phyloP scores from a whole-genome alignment of 2,329 filamentous ascomycete species.

The Fusarium torulosum region DNA sequence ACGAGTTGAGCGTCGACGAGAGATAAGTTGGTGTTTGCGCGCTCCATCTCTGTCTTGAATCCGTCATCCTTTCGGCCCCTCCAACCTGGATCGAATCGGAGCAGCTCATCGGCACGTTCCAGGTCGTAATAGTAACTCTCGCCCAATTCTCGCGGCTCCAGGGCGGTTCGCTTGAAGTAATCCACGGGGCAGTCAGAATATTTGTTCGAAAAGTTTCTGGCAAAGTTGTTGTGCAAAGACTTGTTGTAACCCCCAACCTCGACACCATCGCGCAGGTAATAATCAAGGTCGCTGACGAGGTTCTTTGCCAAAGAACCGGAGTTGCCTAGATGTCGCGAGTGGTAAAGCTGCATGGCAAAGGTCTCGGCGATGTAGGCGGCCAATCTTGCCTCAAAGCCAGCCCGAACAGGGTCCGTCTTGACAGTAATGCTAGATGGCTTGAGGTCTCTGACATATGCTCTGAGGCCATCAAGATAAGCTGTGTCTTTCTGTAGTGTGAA shows the following conservation, averaged over 20 bases:
- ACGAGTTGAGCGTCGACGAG: constrained; percentile 92
- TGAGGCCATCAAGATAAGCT: constrained; percentile 77
- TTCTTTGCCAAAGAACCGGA: constrained; percentile 74
- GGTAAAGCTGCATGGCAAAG: constrained; percentile 90
- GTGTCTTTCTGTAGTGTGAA: constrained; percentile 81
- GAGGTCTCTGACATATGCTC: constrained; percentile 74
- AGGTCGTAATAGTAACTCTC: constrained; percentile 87
- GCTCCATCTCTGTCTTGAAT: constrained; percentile 84
- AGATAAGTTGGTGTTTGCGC: constrained; percentile 91
- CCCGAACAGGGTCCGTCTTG: constrained; percentile 67
- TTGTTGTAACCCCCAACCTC: constrained; percentile 85
- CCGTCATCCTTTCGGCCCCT: constrained; percentile 75
- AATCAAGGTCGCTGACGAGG: constrained; percentile 80
- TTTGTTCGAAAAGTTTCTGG: constrained; percentile 83
- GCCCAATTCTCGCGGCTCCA: constrained; percentile 76
- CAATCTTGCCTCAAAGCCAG: constrained; percentile 75
- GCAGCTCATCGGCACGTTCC: constrained; percentile 78
- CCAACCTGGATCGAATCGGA: constrained; percentile 85
- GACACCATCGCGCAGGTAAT: constrained; percentile 83
- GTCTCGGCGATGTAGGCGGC: constrained; percentile 89
- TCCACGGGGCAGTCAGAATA: constrained; percentile 80
- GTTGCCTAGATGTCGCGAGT: constrained; percentile 81
- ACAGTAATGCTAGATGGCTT: constrained; percentile 64
- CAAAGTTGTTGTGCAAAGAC: constrained; percentile 87
- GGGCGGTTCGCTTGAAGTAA: constrained; percentile 81